Evolutionary conservation across 2,329 filamentous ascomycete species (phyloP), one percentile per base, ranked within the genome.

Genomic region (Beauveria scarabaeidicola): DNA sequence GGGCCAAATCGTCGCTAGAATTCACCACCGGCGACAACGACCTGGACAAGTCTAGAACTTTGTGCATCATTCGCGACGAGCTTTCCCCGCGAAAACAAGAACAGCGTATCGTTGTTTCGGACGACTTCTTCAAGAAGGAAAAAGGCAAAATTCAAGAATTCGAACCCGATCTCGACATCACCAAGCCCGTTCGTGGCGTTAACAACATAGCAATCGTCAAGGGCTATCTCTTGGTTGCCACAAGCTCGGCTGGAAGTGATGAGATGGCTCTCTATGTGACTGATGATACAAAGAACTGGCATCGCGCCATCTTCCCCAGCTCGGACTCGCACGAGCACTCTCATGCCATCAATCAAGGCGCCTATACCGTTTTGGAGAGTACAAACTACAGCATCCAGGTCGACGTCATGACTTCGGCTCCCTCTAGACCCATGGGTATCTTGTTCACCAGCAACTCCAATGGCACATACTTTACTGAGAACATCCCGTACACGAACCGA

Each of bases 341-440:
- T 46, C 76, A 78, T 61, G 72, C 69, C 52, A 74, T 92, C 67
- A 82, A 91, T 63, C 88, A 96, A 70, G 84, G 93, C 69, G 90
- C 90, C 3, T 99, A 97, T 73, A 99, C 94, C 0, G 83, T 99
- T 52, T 81, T 99, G 44, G 93, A 97, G 74, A 94, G 92, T 68
- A 97, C 94, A 46, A 93, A 96, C 70, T 97, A 99, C 77, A 97
- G 93, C 76, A 91, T 99, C 66, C 93, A 97, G 74, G 86, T 99
- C 59, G 92, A 97, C 72, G 92, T 97, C 63, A 87, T 93, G 81
- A 90, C 88, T 1, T 78, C 78, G 43, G 78, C 77, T 48, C 81
- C 81, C 13, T 81, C 80, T 1, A 83, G 82, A 41, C 83, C 88
- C 0, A 93, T 96, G 83, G 95, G 94, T 38, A 86, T 89, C 11